Evolutionary conservation across 163 green algal genomes (phyloP).

Genomic region (Volvox carteri): DNA sequence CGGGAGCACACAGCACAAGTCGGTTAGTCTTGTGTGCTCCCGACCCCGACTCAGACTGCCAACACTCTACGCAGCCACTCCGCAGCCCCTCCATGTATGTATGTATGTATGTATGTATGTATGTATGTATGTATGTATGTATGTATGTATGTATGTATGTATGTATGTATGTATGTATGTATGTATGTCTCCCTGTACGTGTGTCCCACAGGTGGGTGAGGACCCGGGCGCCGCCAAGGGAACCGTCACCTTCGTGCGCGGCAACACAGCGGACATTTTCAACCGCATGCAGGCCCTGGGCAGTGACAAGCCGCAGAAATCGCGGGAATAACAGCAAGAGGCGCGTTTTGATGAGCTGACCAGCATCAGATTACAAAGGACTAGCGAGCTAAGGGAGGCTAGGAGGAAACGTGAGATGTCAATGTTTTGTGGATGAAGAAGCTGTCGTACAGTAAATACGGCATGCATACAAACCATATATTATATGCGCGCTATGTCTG

Average conservation of each 20-base stretch:
- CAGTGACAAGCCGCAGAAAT: neutral
- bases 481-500: no score
- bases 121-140: neutral
- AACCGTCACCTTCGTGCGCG: constrained; percentile 3
- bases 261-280: neutral
- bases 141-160: neutral
- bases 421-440: no score
- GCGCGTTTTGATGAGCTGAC: no score
- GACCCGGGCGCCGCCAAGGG: neutral
- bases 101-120: neutral
- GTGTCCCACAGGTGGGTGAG: neutral
- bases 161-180: neutral
- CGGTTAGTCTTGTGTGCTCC: no score
- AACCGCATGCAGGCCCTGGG: neutral
- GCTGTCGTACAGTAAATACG: no score
- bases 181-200: neutral
- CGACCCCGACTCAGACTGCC: no score
- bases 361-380: no score
- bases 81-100: neutral
- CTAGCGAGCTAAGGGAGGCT: no score
- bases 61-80: no score
- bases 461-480: no score
- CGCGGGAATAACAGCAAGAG: neutral
- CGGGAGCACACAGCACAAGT: no score
- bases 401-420: no score